Percentiles rank a stretch among this genome's conserved stretches.
Evolutionary conservation across 164 flowering plant species (phyloP).

Genomic region (Annona cherimola): DNA sequence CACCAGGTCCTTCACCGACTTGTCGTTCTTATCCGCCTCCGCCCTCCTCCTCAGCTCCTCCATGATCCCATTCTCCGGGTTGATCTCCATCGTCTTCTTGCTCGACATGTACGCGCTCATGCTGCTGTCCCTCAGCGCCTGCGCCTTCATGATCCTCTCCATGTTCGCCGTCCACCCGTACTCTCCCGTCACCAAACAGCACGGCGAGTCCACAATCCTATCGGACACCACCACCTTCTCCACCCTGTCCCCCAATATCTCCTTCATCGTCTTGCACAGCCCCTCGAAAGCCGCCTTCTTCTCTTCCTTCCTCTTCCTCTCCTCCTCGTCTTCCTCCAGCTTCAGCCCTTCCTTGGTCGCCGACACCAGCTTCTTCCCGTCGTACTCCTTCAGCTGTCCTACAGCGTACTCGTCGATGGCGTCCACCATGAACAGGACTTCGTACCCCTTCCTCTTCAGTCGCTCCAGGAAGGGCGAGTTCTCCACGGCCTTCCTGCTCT

Average conservation of each 20-base stretch:
- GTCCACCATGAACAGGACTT: conserved; percentile 63
- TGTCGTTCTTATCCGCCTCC: conserved; percentile 58
- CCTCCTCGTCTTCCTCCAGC: conserved; percentile 58
- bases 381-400: conserved; percentile 56
- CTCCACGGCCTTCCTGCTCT: conserved; percentile 68
- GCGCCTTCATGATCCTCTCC: conserved; percentile 74
- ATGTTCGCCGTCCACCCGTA: conserved; percentile 73
- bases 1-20: conserved; percentile 57
- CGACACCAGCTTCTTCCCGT: conserved; percentile 64
- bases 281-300: conserved; percentile 41
- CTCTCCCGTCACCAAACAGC: conserved; percentile 63
- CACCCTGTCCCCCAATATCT: conserved; percentile 53
- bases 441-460: conserved; percentile 57
- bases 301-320: conserved; percentile 49
- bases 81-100: conserved; percentile 76
- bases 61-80: conserved; percentile 61
- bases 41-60: conserved; percentile 68
- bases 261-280: conserved; percentile 56
- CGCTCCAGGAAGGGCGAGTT: conserved; percentile 65
- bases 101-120: conserved; percentile 63
- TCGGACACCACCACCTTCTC: conserved; percentile 66
- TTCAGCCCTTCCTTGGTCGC: conserved; percentile 70
- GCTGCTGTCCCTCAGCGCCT: conserved; percentile 54
- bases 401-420: conserved; percentile 69
- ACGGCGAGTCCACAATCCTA: conserved; percentile 59